These are phyloP conservation scores for Hypoxylon perforatum DNA, from an alignment of 495 filamentous ascomycete species.

Conservation along the genomic window DNA sequence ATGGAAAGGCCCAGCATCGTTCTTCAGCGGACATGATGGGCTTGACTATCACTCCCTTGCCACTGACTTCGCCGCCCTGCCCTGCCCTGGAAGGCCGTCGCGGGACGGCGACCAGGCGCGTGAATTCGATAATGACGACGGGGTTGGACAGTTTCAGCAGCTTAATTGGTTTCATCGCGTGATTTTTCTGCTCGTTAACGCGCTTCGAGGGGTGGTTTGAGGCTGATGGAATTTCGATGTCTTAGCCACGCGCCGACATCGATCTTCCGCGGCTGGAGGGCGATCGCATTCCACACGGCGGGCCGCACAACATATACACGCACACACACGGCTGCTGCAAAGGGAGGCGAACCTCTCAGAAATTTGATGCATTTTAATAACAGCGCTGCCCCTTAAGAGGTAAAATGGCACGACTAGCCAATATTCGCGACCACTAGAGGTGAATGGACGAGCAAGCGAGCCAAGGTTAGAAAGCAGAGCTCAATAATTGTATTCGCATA, in stretches of 20 bases:
- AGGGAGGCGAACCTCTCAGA: slow-evolving; percentile 18
- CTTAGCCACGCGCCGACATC: slow-evolving; percentile 39
- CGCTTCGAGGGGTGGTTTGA: slow-evolving; percentile 5
- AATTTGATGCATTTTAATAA: slow-evolving; percentile 44
- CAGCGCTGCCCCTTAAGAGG: background rate
- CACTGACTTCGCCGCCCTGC: slow-evolving; percentile 26
- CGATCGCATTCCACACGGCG: slow-evolving; percentile 37
- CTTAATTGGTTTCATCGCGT: slow-evolving; percentile 29
- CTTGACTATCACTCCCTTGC: slow-evolving; percentile 29
- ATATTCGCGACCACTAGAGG: slow-evolving; percentile 13
- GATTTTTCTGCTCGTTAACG: background rate
- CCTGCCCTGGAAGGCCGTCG: slow-evolving; percentile 23
- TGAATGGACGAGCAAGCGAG: background rate
- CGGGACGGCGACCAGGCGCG: slow-evolving; percentile 21
- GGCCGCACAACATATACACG: too few relatives aligned
- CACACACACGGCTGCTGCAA: background rate
- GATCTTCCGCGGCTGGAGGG: slow-evolving; percentile 23
- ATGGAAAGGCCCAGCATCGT: slow-evolving; percentile 11
- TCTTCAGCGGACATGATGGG: slow-evolving; percentile 28
- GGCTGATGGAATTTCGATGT: slow-evolving; percentile 43
- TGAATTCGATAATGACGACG: slow-evolving; percentile 41
- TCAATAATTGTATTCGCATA: background rate
- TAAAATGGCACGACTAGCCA: slow-evolving; percentile 25
- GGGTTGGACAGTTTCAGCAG: slow-evolving; percentile 35
- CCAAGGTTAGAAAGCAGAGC: background rate